Base-by-base conservation (phyloP, 2,329 filamentous ascomycete genomes). In the Byssochlamys sp. region DNA sequence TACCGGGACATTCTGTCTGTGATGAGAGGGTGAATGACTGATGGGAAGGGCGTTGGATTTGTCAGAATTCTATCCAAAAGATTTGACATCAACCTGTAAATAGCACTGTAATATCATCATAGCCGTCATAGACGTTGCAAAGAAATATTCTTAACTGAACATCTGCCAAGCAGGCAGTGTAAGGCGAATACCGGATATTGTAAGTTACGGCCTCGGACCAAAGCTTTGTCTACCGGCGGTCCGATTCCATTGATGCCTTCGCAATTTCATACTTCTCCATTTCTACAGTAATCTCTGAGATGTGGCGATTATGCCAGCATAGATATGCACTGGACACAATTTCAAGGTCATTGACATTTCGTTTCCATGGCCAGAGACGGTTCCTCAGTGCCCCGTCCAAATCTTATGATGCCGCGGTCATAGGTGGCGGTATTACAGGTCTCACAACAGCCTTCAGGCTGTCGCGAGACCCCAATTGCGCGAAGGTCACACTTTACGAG, bases 371-470 rank as follows among this genome's bases (percentile, higher is more conserved):
- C 29, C 39, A n/a, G 19, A 28, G 48, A 31, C 66, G 65, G 54
- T 60, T 59, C 54, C 66, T 66, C 57, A 60, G 52, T 53, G 45
- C 58, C 29, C 61, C 63, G 53, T 60, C 55, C 29, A 61, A 70
- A 53, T 62, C 67, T 35, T 74, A 70, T 59, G 69, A 77, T 65
- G 72, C 90, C 57, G 89, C 88, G 26, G 79, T 95, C 55, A 73
- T 95, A 29, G 91, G 91, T 55, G 90, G 86, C 59, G 91, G 91
- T 48, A 85, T 96, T 69, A 94, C 90, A 1, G 91, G 91, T 54
- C 81, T 96, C 53, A 83, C 87, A 35, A 81, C 85, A 45, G 90
- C 90, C 29, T 90, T 89, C 76, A 91, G 89, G 71, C 78, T 96
- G 51, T 79, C 85, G 11, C 83, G 83, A 63, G 78, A 85, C 65